phyloP scores from a whole-genome alignment of 768 basidiomycete species.

The Leucocoprinus birnbaumii region DNA sequence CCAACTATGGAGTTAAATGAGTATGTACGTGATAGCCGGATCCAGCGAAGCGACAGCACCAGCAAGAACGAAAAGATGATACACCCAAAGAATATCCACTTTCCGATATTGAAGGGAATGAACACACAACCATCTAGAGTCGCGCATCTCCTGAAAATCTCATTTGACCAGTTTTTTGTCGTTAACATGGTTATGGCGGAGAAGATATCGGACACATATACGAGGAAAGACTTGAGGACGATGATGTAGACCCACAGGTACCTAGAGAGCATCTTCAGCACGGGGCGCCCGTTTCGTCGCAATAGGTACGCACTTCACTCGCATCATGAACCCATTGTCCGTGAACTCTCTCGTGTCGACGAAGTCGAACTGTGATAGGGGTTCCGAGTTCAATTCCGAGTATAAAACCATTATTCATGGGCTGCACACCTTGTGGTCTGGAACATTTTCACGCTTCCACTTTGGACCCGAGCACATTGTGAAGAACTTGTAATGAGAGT shows the following conservation, averaged over 20 bases:
- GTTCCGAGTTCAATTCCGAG: neutral
- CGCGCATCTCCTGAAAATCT: slow-evolving; percentile 80
- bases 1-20: slow-evolving; percentile 42
- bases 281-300: neutral
- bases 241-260: slow-evolving; percentile 93
- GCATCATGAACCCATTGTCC: slow-evolving; percentile 83
- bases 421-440: slow-evolving; percentile 87
- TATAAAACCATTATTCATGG: neutral
- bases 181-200: slow-evolving; percentile 96
- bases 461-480: slow-evolving; percentile 70
- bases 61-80: slow-evolving; percentile 98
- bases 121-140: slow-evolving; percentile 68
- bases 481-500: slow-evolving; percentile 19
- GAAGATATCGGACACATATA: slow-evolving; percentile 97
- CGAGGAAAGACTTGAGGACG: slow-evolving; percentile 93
- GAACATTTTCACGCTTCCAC: slow-evolving; percentile 97
- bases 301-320: slow-evolving; percentile 63
- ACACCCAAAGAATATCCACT: slow-evolving; percentile 97
- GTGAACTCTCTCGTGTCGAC: slow-evolving; percentile 92
- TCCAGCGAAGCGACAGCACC: slow-evolving; percentile 40
- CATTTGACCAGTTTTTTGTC: slow-evolving; percentile 85
- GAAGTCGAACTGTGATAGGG: slow-evolving; percentile 80
- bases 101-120: slow-evolving; percentile 84
- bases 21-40: neutral
- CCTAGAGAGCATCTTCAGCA: slow-evolving; percentile 34